phyloP scores from a whole-genome alignment of 139 green algal species.

The Micractinium sp. region DNA sequence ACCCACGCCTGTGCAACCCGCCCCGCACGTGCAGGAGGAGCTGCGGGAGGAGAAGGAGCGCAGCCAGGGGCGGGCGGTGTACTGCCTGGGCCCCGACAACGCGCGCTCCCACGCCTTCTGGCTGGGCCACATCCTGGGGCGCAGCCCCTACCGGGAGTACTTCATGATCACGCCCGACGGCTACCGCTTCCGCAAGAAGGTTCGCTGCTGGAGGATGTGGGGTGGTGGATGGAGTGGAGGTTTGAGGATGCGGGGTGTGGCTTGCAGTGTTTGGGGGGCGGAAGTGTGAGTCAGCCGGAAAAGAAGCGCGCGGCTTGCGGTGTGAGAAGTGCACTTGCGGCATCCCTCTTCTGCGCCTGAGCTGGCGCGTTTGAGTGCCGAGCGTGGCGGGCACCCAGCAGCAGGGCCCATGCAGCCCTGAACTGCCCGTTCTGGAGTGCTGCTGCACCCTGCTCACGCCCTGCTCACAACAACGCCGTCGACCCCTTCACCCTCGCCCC shows the following conservation, averaged over 20 bases:
- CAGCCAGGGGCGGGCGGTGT: constrained; percentile 25
- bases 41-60: constrained; percentile 34
- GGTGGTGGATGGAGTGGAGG: not conserved
- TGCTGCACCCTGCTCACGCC: not conserved
- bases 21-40: constrained; percentile 26
- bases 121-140: constrained; percentile 43
- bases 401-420: not conserved
- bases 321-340: no score
- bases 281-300: no score
- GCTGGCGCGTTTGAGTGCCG: not conserved
- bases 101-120: constrained; percentile 47
- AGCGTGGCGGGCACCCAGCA: not conserved
- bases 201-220: no score
- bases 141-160: constrained; percentile 49
- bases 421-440: not conserved
- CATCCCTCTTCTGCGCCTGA: not conserved
- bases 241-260: not conserved
- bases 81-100: constrained; percentile 44
- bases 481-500: no score
- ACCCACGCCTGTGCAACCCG: no score
- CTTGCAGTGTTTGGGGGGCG: not conserved
- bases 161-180: constrained; percentile 58
- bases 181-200: constrained; percentile 46
- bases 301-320: no score
- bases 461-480: not conserved